A percentile compares a stretch with the other conserved stretches of the same genome.
phyloP scores from a whole-genome alignment of 1,284 basidiomycete genomes.

The Trametes versicolor region DNA sequence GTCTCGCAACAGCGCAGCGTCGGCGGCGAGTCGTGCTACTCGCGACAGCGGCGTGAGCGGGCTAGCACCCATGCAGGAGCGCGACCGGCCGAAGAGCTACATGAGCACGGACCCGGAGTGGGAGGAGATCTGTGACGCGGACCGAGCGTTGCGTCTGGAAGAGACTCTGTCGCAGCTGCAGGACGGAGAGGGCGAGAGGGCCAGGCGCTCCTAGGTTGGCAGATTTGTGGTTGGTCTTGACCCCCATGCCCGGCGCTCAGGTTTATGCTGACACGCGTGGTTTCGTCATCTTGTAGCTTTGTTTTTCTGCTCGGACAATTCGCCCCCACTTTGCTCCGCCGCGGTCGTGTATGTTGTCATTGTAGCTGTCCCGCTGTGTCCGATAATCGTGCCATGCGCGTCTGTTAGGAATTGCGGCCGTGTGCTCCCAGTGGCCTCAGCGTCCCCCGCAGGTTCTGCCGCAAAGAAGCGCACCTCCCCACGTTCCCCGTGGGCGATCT shows the following conservation, averaged over 20 bases:
- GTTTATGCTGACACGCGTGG: constrained; percentile 1
- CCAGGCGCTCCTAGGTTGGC: constrained; percentile 22
- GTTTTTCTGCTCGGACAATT: constrained; percentile 10
- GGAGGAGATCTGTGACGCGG: constrained; percentile 63
- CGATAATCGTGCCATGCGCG: constrained; percentile 19
- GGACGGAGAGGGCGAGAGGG: constrained; percentile 31
- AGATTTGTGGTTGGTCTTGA: constrained; percentile 11
- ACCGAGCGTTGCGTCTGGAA: constrained; percentile 61
- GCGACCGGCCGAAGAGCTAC: constrained; percentile 59
- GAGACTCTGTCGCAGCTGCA: constrained; percentile 65
- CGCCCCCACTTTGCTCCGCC: constrained; percentile 11
- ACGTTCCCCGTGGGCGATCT: neutral
- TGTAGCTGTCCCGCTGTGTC: constrained; percentile 25
- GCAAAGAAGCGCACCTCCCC: neutral
- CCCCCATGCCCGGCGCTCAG: neutral
- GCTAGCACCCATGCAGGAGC: constrained; percentile 17
- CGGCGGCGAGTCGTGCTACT: constrained; percentile 28
- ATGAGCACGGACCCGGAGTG: constrained; percentile 63
- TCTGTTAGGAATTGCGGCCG: neutral
- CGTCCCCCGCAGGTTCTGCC: constrained; percentile 9
- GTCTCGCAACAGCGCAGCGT: constrained; percentile 29
- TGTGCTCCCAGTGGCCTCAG: neutral
- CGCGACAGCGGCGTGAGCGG: constrained; percentile 44
- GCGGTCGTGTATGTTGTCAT: constrained; percentile 23
- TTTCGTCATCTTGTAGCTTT: constrained; percentile 8